These are phyloP conservation scores for Dimocarpus longan DNA, from an alignment of 345 rosid species.

Conservation along the genomic window DNA sequence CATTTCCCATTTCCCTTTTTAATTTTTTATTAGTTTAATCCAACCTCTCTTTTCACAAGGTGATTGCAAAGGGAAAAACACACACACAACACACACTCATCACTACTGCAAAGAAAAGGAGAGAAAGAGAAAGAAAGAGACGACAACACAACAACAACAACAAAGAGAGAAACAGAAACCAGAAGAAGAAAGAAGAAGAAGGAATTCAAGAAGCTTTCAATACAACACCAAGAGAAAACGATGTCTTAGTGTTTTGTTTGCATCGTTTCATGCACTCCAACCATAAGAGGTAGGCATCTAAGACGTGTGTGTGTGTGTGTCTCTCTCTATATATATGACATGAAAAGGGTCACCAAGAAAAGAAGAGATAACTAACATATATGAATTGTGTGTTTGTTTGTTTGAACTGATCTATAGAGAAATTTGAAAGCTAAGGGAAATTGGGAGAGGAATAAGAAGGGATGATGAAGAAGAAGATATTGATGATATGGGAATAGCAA, in stretches of 20 bases:
- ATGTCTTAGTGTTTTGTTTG: conserved; percentile 58
- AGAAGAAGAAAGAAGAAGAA: conserved; percentile 27
- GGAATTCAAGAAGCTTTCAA: conserved; percentile 49
- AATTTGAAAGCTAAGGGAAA: conserved; percentile 25
- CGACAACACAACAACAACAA: not conserved
- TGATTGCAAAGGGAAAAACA: conserved; percentile 24
- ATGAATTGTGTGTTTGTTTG: not conserved
- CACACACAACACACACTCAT: not conserved
- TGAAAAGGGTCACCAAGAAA: conserved; percentile 10
- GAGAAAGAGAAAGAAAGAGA: conserved; percentile 38
- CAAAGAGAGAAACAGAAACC: conserved; percentile 38
- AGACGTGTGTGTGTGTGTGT: not conserved
- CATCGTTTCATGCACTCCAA: conserved; percentile 53
- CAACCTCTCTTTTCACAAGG: conserved; percentile 16
- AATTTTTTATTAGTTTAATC: conserved; percentile 10
- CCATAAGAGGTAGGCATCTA: conserved; percentile 41
- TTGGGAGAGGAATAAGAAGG: not conserved
- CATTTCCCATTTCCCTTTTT: conserved; percentile 13
- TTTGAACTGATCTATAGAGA: conserved; percentile 27
- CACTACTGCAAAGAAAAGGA: conserved; percentile 34
- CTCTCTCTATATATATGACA: not conserved
- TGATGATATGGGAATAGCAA: conserved; percentile 75
- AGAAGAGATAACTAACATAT: conserved; percentile 5
- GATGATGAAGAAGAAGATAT: conserved; percentile 46
- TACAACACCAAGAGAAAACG: conserved; percentile 52